Conservation (phyloP, 2,329 filamentous ascomycete species). For the Cladosporium sphaerospermum region DNA sequence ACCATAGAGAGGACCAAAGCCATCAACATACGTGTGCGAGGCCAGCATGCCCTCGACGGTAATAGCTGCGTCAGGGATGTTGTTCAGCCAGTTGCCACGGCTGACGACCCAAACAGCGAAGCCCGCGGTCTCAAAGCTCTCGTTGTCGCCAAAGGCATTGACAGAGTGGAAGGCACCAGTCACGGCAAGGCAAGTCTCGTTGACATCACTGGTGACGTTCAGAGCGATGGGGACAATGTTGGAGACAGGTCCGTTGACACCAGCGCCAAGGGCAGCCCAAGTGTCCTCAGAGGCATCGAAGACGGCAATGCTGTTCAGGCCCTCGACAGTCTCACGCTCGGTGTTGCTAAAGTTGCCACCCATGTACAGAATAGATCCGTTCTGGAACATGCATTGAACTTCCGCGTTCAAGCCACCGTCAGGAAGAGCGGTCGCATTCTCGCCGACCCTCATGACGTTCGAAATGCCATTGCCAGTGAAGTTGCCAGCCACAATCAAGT, state of each 20-base stretch:
- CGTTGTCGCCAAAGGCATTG: conserved; percentile 58
- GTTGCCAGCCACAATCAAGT: conserved; percentile 74
- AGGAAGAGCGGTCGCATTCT: conserved; percentile 55
- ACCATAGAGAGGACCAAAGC: conserved; percentile 61
- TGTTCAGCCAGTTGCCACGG: conserved; percentile 77
- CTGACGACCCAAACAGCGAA: conserved; percentile 93
- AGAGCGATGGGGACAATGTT: conserved; percentile 70
- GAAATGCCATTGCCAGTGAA: conserved; percentile 63
- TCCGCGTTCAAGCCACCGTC: conserved; percentile 72
- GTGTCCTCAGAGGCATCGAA: conserved; percentile 63
- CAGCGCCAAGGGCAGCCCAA: conserved; percentile 77
- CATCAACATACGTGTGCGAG: conserved; percentile 60
- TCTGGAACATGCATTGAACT: conserved; percentile 65
- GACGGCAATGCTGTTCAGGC: conserved; percentile 67
- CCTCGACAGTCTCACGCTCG: conserved; percentile 52
- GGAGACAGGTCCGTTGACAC: conserved; percentile 72
- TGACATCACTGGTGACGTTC: conserved; percentile 63
- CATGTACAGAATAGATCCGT: conserved; percentile 64
- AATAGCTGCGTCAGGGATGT: conserved; percentile 58
- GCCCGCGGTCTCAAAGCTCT: conserved; percentile 58
- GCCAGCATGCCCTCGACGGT: conserved; percentile 67
- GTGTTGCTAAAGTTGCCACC: conserved; percentile 82
- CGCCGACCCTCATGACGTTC: conserved; percentile 71
- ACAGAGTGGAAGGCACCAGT: conserved; percentile 74
- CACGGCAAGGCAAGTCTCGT: conserved; percentile 70